Evolutionary conservation across 495 filamentous ascomycete species (phyloP).

Genomic region (Aspergillus sparsus): DNA sequence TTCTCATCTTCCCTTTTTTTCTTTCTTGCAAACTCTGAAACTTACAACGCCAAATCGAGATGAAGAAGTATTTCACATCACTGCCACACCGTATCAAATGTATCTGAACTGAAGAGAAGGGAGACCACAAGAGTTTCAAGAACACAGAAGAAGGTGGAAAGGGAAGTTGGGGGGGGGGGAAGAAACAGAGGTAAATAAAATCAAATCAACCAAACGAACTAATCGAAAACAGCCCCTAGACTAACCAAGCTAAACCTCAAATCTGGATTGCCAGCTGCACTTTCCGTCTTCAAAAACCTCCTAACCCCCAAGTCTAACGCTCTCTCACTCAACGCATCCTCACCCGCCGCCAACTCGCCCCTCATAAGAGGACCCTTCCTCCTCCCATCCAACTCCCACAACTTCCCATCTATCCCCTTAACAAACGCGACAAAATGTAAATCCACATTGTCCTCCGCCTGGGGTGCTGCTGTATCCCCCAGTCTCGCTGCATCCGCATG

Average conservation of each 20-base stretch:
- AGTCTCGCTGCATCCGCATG: constrained; percentile 68
- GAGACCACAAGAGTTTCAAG: no score
- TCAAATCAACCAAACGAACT: background rate
- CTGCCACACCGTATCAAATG: no score
- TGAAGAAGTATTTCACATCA: no score
- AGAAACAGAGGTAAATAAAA: constrained; percentile 1
- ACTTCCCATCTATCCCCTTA: constrained; percentile 62
- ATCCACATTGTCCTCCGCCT: constrained; percentile 66
- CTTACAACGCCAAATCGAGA: background rate
- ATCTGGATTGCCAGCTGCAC: constrained; percentile 58
- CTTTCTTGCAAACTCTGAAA: no score
- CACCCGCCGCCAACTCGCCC: constrained; percentile 52
- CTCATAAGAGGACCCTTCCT: constrained; percentile 69
- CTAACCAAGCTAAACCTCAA: constrained; percentile 75
- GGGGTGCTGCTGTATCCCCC: constrained; percentile 74
- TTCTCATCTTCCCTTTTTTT: no score
- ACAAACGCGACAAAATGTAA: constrained; percentile 88
- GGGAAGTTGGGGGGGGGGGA: background rate
- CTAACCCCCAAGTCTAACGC: constrained; percentile 61
- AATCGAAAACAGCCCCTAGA: constrained; percentile 66
- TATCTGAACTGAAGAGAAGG: no score
- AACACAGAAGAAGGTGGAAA: no score
- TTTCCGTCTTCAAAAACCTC: constrained; percentile 64
- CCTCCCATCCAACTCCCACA: constrained; percentile 87
- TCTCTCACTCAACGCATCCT: constrained; percentile 70